A percentile compares a stretch with the other conserved stretches of the same genome.
phyloP scores from a whole-genome alignment of 331 rosid species.

The Quercus lobata region DNA sequence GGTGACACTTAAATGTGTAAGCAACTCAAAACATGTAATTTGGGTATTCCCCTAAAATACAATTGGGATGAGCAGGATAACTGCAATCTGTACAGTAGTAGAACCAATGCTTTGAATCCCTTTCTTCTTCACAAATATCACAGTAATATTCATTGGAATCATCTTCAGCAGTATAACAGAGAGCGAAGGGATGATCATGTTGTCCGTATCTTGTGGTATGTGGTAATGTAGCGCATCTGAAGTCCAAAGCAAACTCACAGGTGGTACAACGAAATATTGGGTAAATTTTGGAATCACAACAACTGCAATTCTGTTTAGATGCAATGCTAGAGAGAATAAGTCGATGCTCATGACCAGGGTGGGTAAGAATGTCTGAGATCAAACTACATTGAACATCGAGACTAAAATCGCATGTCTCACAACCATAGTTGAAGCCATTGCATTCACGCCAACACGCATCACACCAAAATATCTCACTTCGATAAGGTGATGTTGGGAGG shows the following conservation, averaged over 20 bases:
- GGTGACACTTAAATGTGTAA: not conserved
- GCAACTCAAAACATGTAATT: not conserved
- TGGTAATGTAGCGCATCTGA: not conserved
- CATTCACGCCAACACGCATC: fast-evolving
- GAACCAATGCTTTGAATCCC: not conserved
- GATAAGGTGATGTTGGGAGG: not conserved
- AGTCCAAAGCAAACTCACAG: not conserved
- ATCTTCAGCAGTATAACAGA: not conserved
- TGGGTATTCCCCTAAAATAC: not conserved
- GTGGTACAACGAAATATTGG: not conserved
- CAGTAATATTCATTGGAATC: not conserved
- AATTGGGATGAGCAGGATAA: not conserved
- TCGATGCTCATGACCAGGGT: not conserved
- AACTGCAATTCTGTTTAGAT: fast-evolving
- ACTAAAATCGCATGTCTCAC: fast-evolving
- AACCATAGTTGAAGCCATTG: not conserved
- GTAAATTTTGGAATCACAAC: not conserved
- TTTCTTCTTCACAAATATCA: not conserved
- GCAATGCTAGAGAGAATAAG: not conserved
- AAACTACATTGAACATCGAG: not conserved
- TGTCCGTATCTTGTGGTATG: not conserved
- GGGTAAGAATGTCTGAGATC: not conserved
- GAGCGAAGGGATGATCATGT: not conserved
- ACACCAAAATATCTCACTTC: not conserved
- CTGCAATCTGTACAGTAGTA: not conserved